Conservation (phyloP, 768 basidiomycete species). For the Vishniacozyma victoriae region DNA sequence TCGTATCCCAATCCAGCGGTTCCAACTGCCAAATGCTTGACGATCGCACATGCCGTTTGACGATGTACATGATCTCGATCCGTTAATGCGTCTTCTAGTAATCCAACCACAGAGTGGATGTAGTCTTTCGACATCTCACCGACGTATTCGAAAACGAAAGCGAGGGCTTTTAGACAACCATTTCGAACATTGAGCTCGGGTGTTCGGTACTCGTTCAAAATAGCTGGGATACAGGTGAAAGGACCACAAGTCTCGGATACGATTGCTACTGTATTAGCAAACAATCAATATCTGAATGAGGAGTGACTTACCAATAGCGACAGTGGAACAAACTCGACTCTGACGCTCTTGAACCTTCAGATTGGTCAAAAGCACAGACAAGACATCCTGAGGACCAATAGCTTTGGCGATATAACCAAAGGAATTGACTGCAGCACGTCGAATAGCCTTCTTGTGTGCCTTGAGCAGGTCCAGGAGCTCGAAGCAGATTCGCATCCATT, state of each 20-base stretch:
- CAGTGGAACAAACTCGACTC: conserved; percentile 95
- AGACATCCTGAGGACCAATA: conserved; percentile 96
- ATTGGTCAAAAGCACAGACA: conserved; percentile 91
- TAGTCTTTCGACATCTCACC: conserved; percentile 95
- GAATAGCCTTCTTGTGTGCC: conserved; percentile 98
- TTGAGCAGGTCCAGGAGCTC: conserved; percentile 93
- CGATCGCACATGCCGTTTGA: conserved; percentile 95
- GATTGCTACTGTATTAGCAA: conserved; percentile 51
- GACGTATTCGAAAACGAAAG: conserved; percentile 99
- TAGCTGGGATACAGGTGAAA: conserved; percentile 98
- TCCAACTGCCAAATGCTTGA: conserved; percentile 94
- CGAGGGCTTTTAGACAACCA: conserved; percentile 94
- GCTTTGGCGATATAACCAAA: conserved; percentile 99
- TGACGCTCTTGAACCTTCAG: conserved; percentile 97
- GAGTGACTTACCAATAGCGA: conserved; percentile 66
- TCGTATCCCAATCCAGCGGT: conserved; percentile 96
- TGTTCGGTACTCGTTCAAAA: conserved; percentile 96
- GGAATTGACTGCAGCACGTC: conserved; percentile 97
- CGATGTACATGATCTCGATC: conserved; percentile 97
- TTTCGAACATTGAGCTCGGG: conserved; percentile 98
- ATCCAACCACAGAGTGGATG: conserved; percentile 91
- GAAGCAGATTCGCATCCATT: conserved; percentile 99
- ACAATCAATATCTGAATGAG: not conserved
- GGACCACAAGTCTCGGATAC: conserved; percentile 49
- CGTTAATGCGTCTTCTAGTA: conserved; percentile 96